Percentiles rank a stretch among this genome's conserved stretches.
These are phyloP conservation scores for Saccharomyces hybrid DNA, from an alignment of 1,139 yeast species.

Conservation along the genomic window DNA sequence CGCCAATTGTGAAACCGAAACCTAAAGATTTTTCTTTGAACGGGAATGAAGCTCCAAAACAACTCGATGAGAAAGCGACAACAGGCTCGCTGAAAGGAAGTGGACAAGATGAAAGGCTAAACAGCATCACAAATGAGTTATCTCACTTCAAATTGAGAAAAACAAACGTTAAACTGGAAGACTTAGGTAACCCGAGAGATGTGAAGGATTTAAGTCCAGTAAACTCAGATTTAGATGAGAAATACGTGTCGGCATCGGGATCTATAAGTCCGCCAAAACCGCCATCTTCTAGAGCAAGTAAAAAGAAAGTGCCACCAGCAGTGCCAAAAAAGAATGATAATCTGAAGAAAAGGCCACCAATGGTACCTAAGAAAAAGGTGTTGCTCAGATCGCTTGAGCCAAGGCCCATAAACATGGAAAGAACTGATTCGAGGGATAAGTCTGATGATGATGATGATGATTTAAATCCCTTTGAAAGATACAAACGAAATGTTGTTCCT, in stretches of 20 bases:
- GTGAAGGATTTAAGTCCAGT: background rate
- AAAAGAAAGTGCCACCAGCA: conserved; percentile 17
- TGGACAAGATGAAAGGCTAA: background rate
- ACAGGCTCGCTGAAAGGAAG: too few relatives aligned
- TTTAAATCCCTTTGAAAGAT: conserved; percentile 33
- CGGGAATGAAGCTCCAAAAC: background rate
- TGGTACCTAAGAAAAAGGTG: conserved; percentile 7
- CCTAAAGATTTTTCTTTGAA: conserved; percentile 14
- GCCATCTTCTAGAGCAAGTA: background rate
- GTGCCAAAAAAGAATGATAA: conserved; percentile 18
- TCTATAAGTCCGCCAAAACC: background rate
- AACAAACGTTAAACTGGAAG: conserved; percentile 6
- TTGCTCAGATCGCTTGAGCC: background rate
- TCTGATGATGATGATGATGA: conserved; percentile 5
- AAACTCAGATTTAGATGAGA: background rate
- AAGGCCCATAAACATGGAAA: conserved; percentile 3
- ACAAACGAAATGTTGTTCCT: conserved; percentile 35
- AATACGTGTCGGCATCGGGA: background rate
- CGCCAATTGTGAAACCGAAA: conserved; percentile 26
- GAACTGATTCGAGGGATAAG: background rate
- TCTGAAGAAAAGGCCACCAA: conserved; percentile 11
- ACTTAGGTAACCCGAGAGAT: background rate
- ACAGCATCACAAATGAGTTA: conserved; percentile 9
- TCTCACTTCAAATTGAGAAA: conserved; percentile 10
- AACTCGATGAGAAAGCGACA: background rate